A percentile compares a stretch with the other conserved stretches of the same genome.
phyloP scores from a whole-genome alignment of 1,284 basidiomycete species.

The Hypsizygus ulmarius region DNA sequence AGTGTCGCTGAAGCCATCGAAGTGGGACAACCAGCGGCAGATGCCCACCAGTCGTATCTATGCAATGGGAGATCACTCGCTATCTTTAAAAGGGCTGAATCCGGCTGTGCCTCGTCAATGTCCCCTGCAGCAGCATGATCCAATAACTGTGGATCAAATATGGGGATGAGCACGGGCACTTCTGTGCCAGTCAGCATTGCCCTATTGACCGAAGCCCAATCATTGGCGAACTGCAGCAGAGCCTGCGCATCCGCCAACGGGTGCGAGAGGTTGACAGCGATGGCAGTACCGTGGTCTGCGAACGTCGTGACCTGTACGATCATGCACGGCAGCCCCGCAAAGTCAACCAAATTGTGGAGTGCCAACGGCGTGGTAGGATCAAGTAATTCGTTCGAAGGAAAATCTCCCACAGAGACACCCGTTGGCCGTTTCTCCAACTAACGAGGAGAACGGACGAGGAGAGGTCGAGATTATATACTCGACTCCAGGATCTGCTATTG shows the following conservation, averaged over 20 bases:
- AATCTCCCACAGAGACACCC: slow-evolving; percentile 11
- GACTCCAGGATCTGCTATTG: slow-evolving; percentile 35
- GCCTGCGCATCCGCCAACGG: slow-evolving; percentile 39
- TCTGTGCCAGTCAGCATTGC: slow-evolving; percentile 12
- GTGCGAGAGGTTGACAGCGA: slow-evolving; percentile 37
- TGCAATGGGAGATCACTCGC: slow-evolving; percentile 32
- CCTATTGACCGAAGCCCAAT: slow-evolving; percentile 36
- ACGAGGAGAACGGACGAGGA: slow-evolving; percentile 16
- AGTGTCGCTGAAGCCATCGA: slow-evolving; percentile 21
- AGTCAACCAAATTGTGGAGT: slow-evolving; percentile 23
- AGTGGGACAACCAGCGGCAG: slow-evolving; percentile 25
- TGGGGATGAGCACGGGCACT: slow-evolving; percentile 20
- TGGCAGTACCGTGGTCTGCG: slow-evolving; percentile 23
- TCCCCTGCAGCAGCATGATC: slow-evolving; percentile 33
- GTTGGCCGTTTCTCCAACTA: slow-evolving; percentile 14
- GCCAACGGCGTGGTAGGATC: slow-evolving; percentile 26
- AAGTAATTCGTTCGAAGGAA: slow-evolving; percentile 26
- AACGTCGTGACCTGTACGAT: slow-evolving; percentile 38
- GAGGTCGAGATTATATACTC: slow-evolving; percentile 30
- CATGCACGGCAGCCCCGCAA: slow-evolving; percentile 27
- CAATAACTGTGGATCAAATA: slow-evolving; percentile 34
- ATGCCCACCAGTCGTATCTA: slow-evolving; percentile 39
- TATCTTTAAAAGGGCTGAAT: slow-evolving; percentile 24
- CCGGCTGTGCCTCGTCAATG: slow-evolving; percentile 27
- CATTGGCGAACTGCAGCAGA: slow-evolving; percentile 34